Conservation (phyloP, 2,329 filamentous ascomycete genomes). For the Pyricularia grisea region DNA sequence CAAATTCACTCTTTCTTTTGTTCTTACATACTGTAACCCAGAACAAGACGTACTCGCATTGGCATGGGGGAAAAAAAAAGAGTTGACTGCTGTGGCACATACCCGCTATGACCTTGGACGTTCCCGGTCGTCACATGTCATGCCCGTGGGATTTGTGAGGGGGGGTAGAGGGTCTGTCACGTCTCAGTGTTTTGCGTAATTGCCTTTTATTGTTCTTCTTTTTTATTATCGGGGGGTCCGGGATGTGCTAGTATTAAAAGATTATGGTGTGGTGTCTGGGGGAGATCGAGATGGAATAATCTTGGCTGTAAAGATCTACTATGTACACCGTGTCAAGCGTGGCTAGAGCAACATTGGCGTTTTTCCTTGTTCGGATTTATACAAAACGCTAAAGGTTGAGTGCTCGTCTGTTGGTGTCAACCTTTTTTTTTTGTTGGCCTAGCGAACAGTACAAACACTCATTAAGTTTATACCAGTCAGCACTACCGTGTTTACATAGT, state of each 20-base stretch:
- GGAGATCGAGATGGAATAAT: background rate
- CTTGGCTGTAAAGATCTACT: background rate
- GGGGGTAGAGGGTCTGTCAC: background rate
- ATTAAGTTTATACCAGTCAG: background rate
- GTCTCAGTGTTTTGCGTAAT: background rate
- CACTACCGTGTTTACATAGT: background rate
- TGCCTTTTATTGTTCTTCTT: background rate
- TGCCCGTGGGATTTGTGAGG: background rate
- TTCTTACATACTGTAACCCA: background rate
- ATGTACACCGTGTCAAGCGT: background rate
- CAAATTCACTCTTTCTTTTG: background rate
- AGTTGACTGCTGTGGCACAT: background rate
- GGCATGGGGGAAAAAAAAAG: no score
- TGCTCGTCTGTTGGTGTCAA: background rate
- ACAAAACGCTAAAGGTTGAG: background rate
- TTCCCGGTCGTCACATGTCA: background rate
- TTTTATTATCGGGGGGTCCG: no score
- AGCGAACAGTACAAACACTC: no score
- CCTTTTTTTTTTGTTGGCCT: background rate
- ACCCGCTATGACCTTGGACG: background rate
- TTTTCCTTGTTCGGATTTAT: background rate
- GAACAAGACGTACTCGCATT: background rate
- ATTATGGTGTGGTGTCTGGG: no score
- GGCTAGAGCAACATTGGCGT: background rate
- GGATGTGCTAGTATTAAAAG: background rate